Percentiles rank a stretch among this genome's conserved stretches.
These are phyloP conservation scores for Talinum fruticosum DNA, from an alignment of 148 eudicot species.

Conservation along the genomic window DNA sequence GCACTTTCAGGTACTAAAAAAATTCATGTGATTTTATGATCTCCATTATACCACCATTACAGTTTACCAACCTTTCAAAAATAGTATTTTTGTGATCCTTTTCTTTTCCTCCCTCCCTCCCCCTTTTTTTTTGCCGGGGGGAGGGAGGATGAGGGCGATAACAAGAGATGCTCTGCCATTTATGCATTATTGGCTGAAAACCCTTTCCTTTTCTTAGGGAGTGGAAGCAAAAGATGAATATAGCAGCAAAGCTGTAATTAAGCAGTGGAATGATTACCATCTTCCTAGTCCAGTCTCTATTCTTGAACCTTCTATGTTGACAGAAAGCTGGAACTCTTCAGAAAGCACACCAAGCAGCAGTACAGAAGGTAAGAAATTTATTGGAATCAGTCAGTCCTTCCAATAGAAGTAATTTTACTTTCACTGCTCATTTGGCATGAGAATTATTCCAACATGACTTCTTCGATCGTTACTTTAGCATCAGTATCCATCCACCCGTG, in stretches of 20 bases:
- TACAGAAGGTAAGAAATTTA: conserved; percentile 49
- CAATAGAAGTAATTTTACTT: too few relatives aligned
- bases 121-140: too few relatives aligned
- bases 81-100: too few relatives aligned
- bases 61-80: too few relatives aligned
- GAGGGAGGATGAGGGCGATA: too few relatives aligned
- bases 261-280: conserved; percentile 41
- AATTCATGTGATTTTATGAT: background rate
- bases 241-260: conserved; percentile 37
- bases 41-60: too few relatives aligned
- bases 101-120: too few relatives aligned
- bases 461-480: too few relatives aligned
- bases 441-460: too few relatives aligned
- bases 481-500: too few relatives aligned
- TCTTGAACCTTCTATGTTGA: conserved; percentile 59
- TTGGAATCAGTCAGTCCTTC: background rate
- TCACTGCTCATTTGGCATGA: too few relatives aligned
- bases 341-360: conserved; percentile 50
- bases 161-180: too few relatives aligned
- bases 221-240: conserved; percentile 36
- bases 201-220: conserved; percentile 24
- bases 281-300: conserved; percentile 80
- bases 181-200: background rate
- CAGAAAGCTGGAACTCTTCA: conserved; percentile 78
- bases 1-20: conserved; percentile 50